These are phyloP conservation scores for Sporothrix pseudoabietina DNA, from an alignment of 2,329 filamentous ascomycete species.

Conservation along the genomic window DNA sequence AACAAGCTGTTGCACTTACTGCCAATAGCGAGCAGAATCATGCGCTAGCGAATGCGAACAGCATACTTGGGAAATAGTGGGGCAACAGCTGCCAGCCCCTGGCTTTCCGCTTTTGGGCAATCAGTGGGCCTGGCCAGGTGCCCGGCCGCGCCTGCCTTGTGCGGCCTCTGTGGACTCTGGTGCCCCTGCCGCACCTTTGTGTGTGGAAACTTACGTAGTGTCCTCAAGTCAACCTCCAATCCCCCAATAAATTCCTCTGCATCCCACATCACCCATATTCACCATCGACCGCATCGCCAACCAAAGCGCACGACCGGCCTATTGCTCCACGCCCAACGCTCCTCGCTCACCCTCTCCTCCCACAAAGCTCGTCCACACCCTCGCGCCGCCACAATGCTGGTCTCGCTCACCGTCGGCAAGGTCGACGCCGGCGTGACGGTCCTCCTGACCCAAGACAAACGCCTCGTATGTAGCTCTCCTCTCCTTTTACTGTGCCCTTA, in stretches of 20 bases:
- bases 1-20: background rate
- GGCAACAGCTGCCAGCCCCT: conserved; percentile 25
- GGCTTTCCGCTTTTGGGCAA: conserved; percentile 24
- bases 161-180: background rate
- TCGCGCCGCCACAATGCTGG: conserved; percentile 67
- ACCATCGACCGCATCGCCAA: background rate
- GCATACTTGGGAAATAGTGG: conserved; percentile 3
- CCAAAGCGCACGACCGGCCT: background rate
- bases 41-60: background rate
- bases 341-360: background rate
- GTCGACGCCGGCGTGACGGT: conserved; percentile 98
- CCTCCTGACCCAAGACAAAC: conserved; percentile 93
- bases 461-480: conserved; percentile 67
- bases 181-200: background rate
- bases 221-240: conserved; percentile 16
- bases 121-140: background rate
- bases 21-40: background rate
- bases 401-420: conserved; percentile 98
- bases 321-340: background rate
- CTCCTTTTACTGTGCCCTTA: background rate
- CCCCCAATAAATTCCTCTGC: background rate
- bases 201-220: conserved; percentile 24
- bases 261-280: conserved; percentile 5
- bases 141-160: conserved; percentile 20
- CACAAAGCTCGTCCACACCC: background rate